Evolutionary conservation across 139 green algal species (phyloP), one percentile per base, ranked within the genome.

Genomic region (Eudorina sp.): DNA sequence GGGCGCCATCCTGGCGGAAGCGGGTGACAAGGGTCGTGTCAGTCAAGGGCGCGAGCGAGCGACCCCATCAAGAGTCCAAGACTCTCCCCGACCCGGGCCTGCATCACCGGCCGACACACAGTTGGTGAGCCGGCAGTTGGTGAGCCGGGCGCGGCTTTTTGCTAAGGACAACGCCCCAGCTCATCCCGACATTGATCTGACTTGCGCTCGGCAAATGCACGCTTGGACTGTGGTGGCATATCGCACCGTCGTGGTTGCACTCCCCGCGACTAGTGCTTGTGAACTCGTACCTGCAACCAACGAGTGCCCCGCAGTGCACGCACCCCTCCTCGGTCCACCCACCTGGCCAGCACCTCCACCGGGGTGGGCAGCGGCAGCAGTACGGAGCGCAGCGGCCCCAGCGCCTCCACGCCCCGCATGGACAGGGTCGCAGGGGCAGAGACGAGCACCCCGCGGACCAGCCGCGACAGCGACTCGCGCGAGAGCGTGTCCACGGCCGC

Each of bases 401-500:
- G 45, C 14, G 91, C 90, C 85, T 92, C 73, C 27, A 92, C 27
- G 1, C 62, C 27, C 6, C 40, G 25, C 45, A 58, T 51, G 34
- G 82, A 58, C 18, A 76, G 11, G 6, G 62, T 34, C 19, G 88
- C 88, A 40, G 88, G 88, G 13, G 25, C 45, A 13, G 40, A 66
- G 27, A 36, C 48, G 60, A 91, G 36, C 73, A 89, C 6, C 11
- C 60, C 19, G 3, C 80, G 72, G 69, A 94, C 51, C 80, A 90
- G 41, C 31, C 87, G 46, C 18, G 68, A 85, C 29, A 90, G 45
- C 19, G 92, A 90, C 27, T 93, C 83, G 6, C 93, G 85, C 27
- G 88, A 93, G 25, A 98, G 72, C 1, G 94, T 90, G 46, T 97
- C 95, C 55, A 93, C 92, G 4, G 95, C 94, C 18, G 93, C 91